Base-by-base conservation (phyloP, 2,329 filamentous ascomycete genomes). In the Raffaelea albimanens region DNA sequence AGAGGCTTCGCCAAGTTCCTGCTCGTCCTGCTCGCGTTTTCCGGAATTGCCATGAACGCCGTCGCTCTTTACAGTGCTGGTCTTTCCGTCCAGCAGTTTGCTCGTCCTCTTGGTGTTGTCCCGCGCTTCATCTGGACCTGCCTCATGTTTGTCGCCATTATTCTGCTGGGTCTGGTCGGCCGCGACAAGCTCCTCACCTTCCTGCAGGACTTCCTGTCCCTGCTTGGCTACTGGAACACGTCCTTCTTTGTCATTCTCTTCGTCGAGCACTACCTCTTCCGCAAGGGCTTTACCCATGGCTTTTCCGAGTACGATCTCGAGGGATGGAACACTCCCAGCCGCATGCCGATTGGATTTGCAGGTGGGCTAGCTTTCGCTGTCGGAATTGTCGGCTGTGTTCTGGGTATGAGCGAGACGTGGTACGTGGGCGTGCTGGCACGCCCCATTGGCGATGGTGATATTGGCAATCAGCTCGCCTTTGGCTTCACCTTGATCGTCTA, bases 1-100 rank as follows among this genome's bases (percentile, higher is more conserved):
- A 72, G 71, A 0, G 75, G 76, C 40, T 82, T 83, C 53, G 79
- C 78, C 49, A 78, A 78, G 54, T 82, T 83, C 54, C 63, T 82
- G 20, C 72, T 79, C 2, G 78, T 82, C 3, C 59, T 83, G 10
- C 69, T 82, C 20, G 70, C 75, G 4, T 67, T 81, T 34, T 67
- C 64, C 5, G 67, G 67, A 43, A 68, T 72, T 49, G 68, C 67
- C 53, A 66, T 71, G 50, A 74, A 71, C 52, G 65, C 66, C 43
- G 67, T 73, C 52, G 63, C 61, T 29, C 67, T 72, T 29, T 68
- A 68, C 57, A 61, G 58, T 25, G 61, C 62, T 5, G 63, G 63
- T 25, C 57, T 68, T 39, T 63, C 62, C 2, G 58, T 61, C 29
- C 64, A 68, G 53, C 65, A 67, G 55, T 67, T 75, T 47, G 61